A percentile compares a stretch with the other conserved stretches of the same genome.
Conservation (phyloP, 2,329 filamentous ascomycete genomes). For the Thermothelomyces thermophilus region DNA sequence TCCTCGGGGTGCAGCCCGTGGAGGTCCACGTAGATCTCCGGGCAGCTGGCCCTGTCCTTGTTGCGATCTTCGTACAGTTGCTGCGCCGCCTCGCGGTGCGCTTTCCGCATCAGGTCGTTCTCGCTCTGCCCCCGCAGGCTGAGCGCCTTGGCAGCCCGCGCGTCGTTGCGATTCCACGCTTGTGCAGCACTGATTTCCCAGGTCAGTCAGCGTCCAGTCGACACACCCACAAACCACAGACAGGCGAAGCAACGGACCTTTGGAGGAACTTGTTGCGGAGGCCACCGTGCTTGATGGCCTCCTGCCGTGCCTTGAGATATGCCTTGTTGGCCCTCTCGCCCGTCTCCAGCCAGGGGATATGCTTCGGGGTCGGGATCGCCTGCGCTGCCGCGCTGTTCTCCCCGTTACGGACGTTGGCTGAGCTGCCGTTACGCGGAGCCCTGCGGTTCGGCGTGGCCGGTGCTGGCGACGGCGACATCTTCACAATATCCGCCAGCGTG, state of each 20-base stretch:
- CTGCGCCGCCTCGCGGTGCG: conserved; percentile 85
- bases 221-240: no score
- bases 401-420: conserved; percentile 55
- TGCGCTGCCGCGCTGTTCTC: conserved; percentile 78
- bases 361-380: conserved; percentile 78
- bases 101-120: conserved; percentile 95
- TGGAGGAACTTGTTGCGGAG: conserved; percentile 95
- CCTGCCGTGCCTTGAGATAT: conserved; percentile 89
- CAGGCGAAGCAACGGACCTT: conserved; percentile 50
- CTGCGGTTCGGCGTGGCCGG: conserved; percentile 57
- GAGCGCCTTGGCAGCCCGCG: conserved; percentile 88
- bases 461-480: conserved; percentile 84
- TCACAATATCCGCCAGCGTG: conserved; percentile 88
- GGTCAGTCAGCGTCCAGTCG: conserved; percentile 7
- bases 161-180: conserved; percentile 98
- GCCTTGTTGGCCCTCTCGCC: conserved; percentile 85
- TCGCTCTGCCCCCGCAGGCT: conserved; percentile 92
- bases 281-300: conserved; percentile 95
- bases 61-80: conserved; percentile 93
- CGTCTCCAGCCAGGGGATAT: conserved; percentile 95
- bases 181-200: conserved; percentile 70
- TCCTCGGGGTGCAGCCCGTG: conserved; percentile 99
- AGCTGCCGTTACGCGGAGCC: conserved; percentile 56
- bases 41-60: conserved; percentile 50
- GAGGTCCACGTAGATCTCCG: conserved; percentile 88